phyloP scores from a whole-genome alignment of 2,329 filamentous ascomycete species.

The Sphaerulina populicola region DNA sequence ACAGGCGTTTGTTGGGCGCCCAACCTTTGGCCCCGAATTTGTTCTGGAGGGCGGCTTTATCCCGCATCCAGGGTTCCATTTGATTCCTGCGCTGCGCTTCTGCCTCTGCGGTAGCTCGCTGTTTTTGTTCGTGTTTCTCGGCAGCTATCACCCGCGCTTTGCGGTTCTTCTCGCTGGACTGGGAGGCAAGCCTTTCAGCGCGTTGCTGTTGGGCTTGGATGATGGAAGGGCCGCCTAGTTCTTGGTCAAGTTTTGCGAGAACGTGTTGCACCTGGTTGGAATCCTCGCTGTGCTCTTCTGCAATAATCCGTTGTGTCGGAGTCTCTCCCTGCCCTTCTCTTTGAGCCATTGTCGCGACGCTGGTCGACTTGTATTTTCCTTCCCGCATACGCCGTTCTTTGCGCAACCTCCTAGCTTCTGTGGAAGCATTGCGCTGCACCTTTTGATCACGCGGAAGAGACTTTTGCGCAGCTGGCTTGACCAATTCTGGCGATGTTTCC shows the following conservation, averaged over 20 bases:
- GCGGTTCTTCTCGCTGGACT: slow-evolving; percentile 10
- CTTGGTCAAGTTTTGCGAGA: slow-evolving; percentile 19
- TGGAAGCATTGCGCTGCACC: neutral
- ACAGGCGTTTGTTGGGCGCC: slow-evolving; percentile 76
- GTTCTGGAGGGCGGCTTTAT: slow-evolving; percentile 63
- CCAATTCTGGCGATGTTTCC: neutral
- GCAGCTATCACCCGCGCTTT: slow-evolving; percentile 2
- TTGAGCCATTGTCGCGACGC: neutral
- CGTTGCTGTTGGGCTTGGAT: slow-evolving; percentile 4
- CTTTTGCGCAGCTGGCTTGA: slow-evolving; percentile 6
- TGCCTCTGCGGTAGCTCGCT: neutral
- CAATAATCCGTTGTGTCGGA: neutral
- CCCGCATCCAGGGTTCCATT: slow-evolving; percentile 57
- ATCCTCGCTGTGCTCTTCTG: slow-evolving; percentile 1
- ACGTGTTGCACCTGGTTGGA: slow-evolving; percentile 13
- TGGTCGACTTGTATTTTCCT: neutral
- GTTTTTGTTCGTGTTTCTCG: slow-evolving; percentile 8
- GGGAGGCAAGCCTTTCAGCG: slow-evolving; percentile 4
- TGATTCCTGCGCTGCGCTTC: slow-evolving; percentile 7
- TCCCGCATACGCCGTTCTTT: slow-evolving; percentile 1
- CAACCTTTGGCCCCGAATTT: slow-evolving; percentile 74
- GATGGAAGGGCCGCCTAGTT: slow-evolving; percentile 14
- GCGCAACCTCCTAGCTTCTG: neutral
- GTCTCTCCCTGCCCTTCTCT: neutral
- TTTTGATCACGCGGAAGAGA: neutral